Evolutionary conservation across 495 filamentous ascomycete species (phyloP).

Genomic region (Annulohypoxylon nitens): DNA sequence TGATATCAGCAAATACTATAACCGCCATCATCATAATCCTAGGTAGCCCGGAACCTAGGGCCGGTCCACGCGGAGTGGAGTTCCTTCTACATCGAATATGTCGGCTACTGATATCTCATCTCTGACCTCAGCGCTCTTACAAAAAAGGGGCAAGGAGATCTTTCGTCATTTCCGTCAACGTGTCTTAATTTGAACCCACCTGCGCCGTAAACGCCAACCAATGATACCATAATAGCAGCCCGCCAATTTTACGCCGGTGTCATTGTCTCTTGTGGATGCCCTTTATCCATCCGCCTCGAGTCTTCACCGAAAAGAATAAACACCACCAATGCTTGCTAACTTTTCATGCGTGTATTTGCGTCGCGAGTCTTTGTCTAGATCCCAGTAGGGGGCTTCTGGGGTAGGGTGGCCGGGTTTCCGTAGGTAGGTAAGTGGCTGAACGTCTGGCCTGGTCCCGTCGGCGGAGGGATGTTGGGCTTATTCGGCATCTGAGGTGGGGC

Average conservation of each 20-base stretch:
- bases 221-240: slow-evolving; percentile 49
- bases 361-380: slow-evolving; percentile 47
- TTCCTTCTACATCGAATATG: slow-evolving; percentile 8
- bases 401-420: slow-evolving; percentile 67
- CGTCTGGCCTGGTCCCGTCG: slow-evolving; percentile 51
- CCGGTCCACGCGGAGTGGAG: slow-evolving; percentile 14
- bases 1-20: slow-evolving; percentile 49
- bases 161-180: slow-evolving; percentile 22
- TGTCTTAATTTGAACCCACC: slow-evolving; percentile 21
- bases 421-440: slow-evolving; percentile 67
- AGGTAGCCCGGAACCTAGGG: slow-evolving; percentile 6
- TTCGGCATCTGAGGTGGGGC: slow-evolving; percentile 54
- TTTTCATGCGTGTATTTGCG: slow-evolving; percentile 45
- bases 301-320: slow-evolving; percentile 48
- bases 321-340: slow-evolving; percentile 52
- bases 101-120: not conserved
- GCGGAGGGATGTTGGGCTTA: slow-evolving; percentile 53
- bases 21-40: slow-evolving; percentile 20
- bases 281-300: slow-evolving; percentile 50
- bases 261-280: slow-evolving; percentile 45
- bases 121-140: slow-evolving; percentile 1
- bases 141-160: slow-evolving; percentile 1
- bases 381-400: slow-evolving; percentile 66
- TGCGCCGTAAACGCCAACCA: slow-evolving; percentile 50
- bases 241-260: slow-evolving; percentile 51